Base-by-base conservation (phyloP, 768 basidiomycete genomes). In the Russula foetens region DNA sequence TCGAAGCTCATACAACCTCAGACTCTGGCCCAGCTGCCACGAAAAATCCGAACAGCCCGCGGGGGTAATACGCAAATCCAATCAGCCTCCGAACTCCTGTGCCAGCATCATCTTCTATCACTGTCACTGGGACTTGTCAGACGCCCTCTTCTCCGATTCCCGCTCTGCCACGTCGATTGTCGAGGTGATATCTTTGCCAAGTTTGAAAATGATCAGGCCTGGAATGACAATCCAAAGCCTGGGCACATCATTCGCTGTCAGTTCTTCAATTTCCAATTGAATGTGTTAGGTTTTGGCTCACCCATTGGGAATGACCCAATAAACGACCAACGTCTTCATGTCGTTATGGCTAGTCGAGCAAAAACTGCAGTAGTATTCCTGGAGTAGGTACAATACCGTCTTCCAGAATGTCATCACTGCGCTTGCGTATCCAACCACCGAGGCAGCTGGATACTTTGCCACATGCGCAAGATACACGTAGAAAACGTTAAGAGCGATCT, bases 191-290 rank as follows among this genome's bases (percentile, higher is more conserved):
- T 90, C 88, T 66, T 77, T 78, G 9, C 87, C 84, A 4, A 94
- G 77, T 38, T 72, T 77, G 59, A 72, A 71, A 33, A 84, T 69
- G 51, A 92, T 83, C 65, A 87, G 69, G 29, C 75, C 67, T 3
- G 92, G 92, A 24, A 92, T 67, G 45, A 92, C 68, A 56, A 94
- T 72, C 92, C 92, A 93, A n/a, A 88, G 64, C 1, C 90, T 92
- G 53, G 41, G 31, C 14, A 43, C 59, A 52, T 52, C 58, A 59
- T 51, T 61, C 39, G 52, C 45, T 39, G 62, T 52, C 41, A 45
- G 54, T 31, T 49, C 41, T 21, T 15, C 23, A 59, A 12, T 24
- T 21, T 46, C 43, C 29, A 19, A 23, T 23, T 35, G 14, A 45
- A 31, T 48, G 45, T 31, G 49, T 33, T 31, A 48, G 21, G 24